phyloP scores from a whole-genome alignment of 1,139 yeast species.

The Lodderomyces elongisporus region DNA sequence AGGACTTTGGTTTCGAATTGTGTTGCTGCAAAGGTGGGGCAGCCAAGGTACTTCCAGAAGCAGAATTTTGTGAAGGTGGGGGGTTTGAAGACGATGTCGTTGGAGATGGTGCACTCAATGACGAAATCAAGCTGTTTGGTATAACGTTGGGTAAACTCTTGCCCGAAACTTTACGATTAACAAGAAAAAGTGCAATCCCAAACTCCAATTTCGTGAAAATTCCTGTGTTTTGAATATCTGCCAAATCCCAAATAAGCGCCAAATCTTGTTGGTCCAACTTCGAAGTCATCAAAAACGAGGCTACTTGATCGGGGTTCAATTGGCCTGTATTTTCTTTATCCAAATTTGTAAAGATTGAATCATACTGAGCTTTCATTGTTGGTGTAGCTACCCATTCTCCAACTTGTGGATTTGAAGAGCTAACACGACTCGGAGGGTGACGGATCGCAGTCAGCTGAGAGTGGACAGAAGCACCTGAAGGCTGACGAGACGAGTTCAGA shows the following conservation, averaged over 20 bases:
- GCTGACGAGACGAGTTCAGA: constrained; percentile 25
- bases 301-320: constrained; percentile 76
- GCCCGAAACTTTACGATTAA: constrained; percentile 79
- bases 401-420: constrained; percentile 5
- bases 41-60: constrained; percentile 1
- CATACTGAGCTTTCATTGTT: constrained; percentile 73
- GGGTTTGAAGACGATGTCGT: constrained; percentile 24
- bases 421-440: constrained; percentile 18
- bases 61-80: constrained; percentile 8
- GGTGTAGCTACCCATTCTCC: constrained; percentile 66
- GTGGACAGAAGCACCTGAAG: constrained; percentile 36
- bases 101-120: constrained; percentile 16
- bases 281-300: constrained; percentile 83
- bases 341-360: constrained; percentile 67
- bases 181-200: constrained; percentile 88
- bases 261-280: constrained; percentile 78
- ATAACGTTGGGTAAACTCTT: constrained; percentile 66
- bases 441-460: constrained; percentile 46
- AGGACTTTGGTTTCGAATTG: constrained; percentile 28
- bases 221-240: constrained; percentile 88
- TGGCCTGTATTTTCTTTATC: constrained; percentile 63
- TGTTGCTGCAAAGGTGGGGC: neutral
- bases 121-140: constrained; percentile 48
- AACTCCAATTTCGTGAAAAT: constrained; percentile 76
- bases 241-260: constrained; percentile 91